Base-by-base conservation (phyloP, 345 rosid species). In the Stellera chamaejasme region DNA sequence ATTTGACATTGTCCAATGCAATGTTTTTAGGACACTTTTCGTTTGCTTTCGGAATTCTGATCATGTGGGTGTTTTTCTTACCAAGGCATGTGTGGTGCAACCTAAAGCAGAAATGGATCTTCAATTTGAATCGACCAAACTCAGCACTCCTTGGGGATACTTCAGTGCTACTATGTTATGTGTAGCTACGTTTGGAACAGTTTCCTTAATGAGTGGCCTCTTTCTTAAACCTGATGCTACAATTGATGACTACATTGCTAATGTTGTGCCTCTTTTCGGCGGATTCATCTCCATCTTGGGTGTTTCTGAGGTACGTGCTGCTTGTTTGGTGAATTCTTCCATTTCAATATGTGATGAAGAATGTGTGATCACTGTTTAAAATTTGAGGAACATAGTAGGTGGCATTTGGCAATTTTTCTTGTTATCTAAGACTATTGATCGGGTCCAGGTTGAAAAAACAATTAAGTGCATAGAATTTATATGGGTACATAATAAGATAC, bases 81-180 rank as follows among this genome's bases (percentile, higher is more conserved):
- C 57, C 13, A 55, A 91, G 98, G 96, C 85, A 55, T 88, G 98
- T 66, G 84, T 82, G 62, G 98, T 91, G 78, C 96, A 88, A 73
- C 96, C 96, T 2, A 91, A 88, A 67, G 50, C 87, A 4, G 96
- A 91, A 23, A 88, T 88, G 23, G 96, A 91, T 54, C 88, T 91
- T n/a, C 80, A 91, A 48, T 91, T 83, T 48, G 96, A 91, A 58
- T 74, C 75, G n/a, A 80, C 88, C 52, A 79, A 78, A 67, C 71
- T 91, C 60, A 88, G 95, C 76, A 91, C 95, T 56, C 87, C 95
- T 27, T 88, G 74, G 87, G 98, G 98, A 23, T 91, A 91, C 51
- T 6, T 88, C n/a, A 77, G 80, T 27, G 77, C 96, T 32, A 55
- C 83, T 32, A 36, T 32, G 10, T 72, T 91, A 52, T 80, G 90